Evolutionary conservation across 805 yeast species (phyloP), one percentile per base, ranked within the genome.

Genomic region (Nakazawaea sp.): DNA sequence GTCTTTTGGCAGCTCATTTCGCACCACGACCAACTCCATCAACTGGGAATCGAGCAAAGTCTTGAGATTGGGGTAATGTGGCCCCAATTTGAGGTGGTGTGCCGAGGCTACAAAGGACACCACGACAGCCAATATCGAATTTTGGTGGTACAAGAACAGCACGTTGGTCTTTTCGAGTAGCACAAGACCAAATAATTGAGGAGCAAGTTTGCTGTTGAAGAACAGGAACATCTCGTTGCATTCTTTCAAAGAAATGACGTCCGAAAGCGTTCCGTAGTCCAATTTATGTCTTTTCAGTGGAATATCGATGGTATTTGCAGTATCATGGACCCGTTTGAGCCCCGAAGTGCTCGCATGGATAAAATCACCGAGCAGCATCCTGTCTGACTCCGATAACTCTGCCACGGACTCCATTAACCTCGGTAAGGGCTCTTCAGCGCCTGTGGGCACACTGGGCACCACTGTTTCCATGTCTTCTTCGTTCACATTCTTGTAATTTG

Each of bases 151-250:
- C 80, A 84, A 78, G 7, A 76, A 57, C 3, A 53, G 54, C 6
- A 68, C 69, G 4, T 73, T 66, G 1, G 70, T 59, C 36, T 75
- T 65, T 32, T 66, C 59, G 1, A 76, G 62, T 3, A 78, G 59
- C 30, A 69, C 75, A 51, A 79, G 79, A 1, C 87, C 88, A 61
- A 78, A 78, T 31, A 80, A 56, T 46, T 78, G 84, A 9, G 78
- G 78, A 1, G 81, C 62, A 23, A 80, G 73, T 38, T 76, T 67
- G 1, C 62, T 52, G 43, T 74, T 70, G 48, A 80, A 80, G 40
- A 62, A 72, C 11, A 52, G 45, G 43, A 78, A 73, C 12, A 78
- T 56, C 23, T 64, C 70, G 13, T 27, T 18, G 17, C 35, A 37
- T 7, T 37, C 33, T 10, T 37, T 30, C 4, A 37, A 25, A n/a